Evolutionary conservation across 2,329 filamentous ascomycete genomes (phyloP).

Genomic region (Alternaria solani): DNA sequence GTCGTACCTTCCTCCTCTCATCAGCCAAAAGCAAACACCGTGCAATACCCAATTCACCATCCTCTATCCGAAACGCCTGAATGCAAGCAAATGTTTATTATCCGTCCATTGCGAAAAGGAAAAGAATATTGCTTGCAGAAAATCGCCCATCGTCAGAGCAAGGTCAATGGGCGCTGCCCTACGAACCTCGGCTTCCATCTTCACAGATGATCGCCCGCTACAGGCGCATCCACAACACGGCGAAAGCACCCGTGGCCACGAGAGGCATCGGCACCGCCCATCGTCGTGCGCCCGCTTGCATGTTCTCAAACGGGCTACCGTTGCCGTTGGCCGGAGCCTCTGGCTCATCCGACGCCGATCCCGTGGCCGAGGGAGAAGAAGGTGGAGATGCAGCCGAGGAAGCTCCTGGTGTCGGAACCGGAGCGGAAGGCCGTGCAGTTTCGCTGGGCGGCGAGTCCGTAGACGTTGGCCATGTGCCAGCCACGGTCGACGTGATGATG

Average conservation of each 20-base stretch:
- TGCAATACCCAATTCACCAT: not conserved
- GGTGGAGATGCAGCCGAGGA: not conserved
- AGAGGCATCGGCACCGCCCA: conserved; percentile 17
- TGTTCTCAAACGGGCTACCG: conserved; percentile 40
- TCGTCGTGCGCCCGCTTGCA: conserved; percentile 29
- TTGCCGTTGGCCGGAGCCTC: conserved; percentile 23
- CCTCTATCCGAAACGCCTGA: not conserved
- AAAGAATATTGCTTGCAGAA: not conserved
- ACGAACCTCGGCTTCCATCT: too few species aligned
- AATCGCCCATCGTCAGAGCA: not conserved
- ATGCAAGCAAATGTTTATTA: not conserved
- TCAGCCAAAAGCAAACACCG: not conserved
- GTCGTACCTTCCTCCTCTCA: not conserved
- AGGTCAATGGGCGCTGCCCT: too few species aligned
- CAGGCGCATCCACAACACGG: conserved; percentile 5
- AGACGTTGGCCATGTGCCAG: conserved; percentile 6
- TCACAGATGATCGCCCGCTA: not conserved
- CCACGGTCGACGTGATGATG: conserved; percentile 30
- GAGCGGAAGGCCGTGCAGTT: conserved; percentile 13
- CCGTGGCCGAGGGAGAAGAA: not conserved
- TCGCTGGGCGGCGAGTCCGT: conserved; percentile 17
- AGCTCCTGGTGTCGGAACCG: conserved; percentile 12
- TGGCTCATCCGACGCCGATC: conserved; percentile 16
- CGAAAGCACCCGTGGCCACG: conserved; percentile 16
- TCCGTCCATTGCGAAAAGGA: not conserved